These are phyloP conservation scores for Scheffersomyces coipomensis DNA, from an alignment of 805 yeast genomes.

Conservation along the genomic window DNA sequence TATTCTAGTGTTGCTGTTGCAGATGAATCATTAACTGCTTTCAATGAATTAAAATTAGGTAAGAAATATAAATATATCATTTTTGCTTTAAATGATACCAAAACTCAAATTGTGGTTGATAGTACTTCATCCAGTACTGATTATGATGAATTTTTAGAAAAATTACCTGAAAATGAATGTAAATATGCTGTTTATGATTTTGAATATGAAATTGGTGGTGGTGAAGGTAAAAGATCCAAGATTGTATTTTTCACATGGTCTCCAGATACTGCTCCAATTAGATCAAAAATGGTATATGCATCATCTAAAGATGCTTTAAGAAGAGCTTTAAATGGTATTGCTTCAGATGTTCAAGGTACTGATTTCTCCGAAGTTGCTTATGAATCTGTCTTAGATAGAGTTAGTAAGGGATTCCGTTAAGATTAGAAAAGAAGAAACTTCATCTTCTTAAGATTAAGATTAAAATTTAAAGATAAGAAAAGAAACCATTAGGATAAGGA, in stretches of 20 bases:
- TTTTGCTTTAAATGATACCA: conserved; percentile 75
- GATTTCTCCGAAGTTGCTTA: conserved; percentile 96
- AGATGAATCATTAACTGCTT: conserved; percentile 89
- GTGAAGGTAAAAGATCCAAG: conserved; percentile 92
- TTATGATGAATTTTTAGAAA: conserved; percentile 83
- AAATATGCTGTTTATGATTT: conserved; percentile 96
- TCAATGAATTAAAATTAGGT: conserved; percentile 94
- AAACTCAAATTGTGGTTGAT: conserved; percentile 89
- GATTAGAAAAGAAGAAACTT: no score
- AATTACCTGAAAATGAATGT: conserved; percentile 94
- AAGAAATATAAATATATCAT: conserved; percentile 83
- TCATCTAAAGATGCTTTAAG: conserved; percentile 97
- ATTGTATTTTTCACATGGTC: conserved; percentile 83
- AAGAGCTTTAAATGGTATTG: conserved; percentile 93
- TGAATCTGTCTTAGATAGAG: conserved; percentile 88
- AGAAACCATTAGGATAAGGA: no score
- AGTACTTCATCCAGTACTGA: conserved; percentile 71
- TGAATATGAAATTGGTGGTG: conserved; percentile 84
- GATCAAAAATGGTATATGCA: conserved; percentile 97
- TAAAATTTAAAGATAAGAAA: no score
- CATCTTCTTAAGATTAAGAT: no score
- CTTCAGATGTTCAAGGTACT: conserved; percentile 96
- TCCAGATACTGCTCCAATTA: conserved; percentile 95
- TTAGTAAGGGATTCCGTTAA: conserved; percentile 77
- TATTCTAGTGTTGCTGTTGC: conserved; percentile 42